A percentile compares a stretch with the other conserved stretches of the same genome.
Evolutionary conservation across 2,329 filamentous ascomycete genomes (phyloP).

Genomic region (Ophiocordyceps australis): DNA sequence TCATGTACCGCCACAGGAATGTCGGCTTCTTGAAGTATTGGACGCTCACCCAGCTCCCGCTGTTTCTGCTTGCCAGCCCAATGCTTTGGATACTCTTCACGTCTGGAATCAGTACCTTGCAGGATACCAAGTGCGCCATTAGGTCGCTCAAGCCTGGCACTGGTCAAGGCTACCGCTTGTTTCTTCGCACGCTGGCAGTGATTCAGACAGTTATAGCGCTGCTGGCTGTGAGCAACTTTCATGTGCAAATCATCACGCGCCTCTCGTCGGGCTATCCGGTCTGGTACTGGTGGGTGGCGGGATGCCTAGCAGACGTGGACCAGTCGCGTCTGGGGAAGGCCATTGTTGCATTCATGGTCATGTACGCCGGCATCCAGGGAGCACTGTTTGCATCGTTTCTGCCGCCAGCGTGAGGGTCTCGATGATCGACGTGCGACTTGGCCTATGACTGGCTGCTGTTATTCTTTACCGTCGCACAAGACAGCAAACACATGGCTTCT

Average conservation of each 20-base stretch:
- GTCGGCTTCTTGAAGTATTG: slow-evolving; percentile 81
- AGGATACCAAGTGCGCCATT: slow-evolving; percentile 5
- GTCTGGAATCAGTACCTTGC: slow-evolving; percentile 32
- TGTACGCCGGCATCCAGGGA: slow-evolving; percentile 72
- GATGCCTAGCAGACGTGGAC: slow-evolving; percentile 17
- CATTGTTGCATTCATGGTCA: slow-evolving; percentile 49
- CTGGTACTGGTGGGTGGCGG: slow-evolving; percentile 73
- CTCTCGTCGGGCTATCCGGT: slow-evolving; percentile 75
- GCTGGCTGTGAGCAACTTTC: slow-evolving; percentile 62
- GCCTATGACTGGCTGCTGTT: neutral
- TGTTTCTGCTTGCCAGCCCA: slow-evolving; percentile 71
- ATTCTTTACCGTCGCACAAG: too few relatives aligned
- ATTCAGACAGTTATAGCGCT: slow-evolving; percentile 55
- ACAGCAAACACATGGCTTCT: too few relatives aligned
- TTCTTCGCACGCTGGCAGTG: slow-evolving; percentile 43
- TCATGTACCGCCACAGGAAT: slow-evolving; percentile 40
- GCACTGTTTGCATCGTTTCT: slow-evolving; percentile 79
- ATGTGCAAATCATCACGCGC: slow-evolving; percentile 86
- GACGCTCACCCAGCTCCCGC: slow-evolving; percentile 67
- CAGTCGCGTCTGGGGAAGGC: slow-evolving; percentile 12
- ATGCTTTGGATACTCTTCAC: slow-evolving; percentile 45
- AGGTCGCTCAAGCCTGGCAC: slow-evolving; percentile 1
- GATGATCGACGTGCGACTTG: neutral
- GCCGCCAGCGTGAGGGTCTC: slow-evolving; percentile 59
- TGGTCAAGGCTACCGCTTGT: slow-evolving; percentile 5